These are phyloP conservation scores for Crithidia brevicula DNA, from an alignment of 208 protist genomes.

Conservation along the genomic window DNA sequence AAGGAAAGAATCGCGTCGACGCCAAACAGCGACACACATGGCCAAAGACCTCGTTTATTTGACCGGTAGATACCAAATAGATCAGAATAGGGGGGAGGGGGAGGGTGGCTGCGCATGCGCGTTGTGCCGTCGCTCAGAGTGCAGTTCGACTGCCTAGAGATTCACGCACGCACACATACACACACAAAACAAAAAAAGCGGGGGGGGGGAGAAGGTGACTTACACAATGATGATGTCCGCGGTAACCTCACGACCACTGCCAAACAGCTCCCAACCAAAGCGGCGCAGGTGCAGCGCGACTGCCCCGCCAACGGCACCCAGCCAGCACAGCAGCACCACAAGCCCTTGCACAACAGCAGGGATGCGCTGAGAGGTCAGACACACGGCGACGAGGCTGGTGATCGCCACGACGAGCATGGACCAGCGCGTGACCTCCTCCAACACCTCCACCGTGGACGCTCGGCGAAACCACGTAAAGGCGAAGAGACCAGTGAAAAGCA, in stretches of 20 bases:
- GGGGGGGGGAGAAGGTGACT: neutral
- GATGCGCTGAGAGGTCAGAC: conserved; percentile 19
- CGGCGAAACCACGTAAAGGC: conserved; percentile 3
- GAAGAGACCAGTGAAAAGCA: conserved; percentile 20
- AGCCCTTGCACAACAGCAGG: conserved; percentile 5
- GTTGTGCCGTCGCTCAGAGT: too few relatives aligned
- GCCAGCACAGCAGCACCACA: conserved; percentile 19
- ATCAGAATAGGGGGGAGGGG: too few relatives aligned
- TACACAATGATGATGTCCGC: conserved; percentile 33
- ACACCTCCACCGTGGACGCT: conserved; percentile 19
- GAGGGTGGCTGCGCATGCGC: too few relatives aligned
- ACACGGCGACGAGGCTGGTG: conserved; percentile 7
- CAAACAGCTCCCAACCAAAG: conserved; percentile 29
- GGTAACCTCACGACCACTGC: conserved; percentile 25
- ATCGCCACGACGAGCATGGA: conserved; percentile 15
- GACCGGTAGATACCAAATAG: too few relatives aligned
- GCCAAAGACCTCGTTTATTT: too few relatives aligned
- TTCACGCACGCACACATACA: too few relatives aligned
- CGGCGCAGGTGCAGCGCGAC: conserved; percentile 19
- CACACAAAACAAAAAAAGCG: too few relatives aligned
- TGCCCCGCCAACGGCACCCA: conserved; percentile 12
- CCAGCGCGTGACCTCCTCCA: conserved; percentile 27
- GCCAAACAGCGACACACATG: too few relatives aligned
- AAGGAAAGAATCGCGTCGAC: too few relatives aligned
- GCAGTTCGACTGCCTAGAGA: too few relatives aligned